Evolutionary conservation across 2,329 filamentous ascomycete species (phyloP).

Genomic region (Fusarium circinatum): DNA sequence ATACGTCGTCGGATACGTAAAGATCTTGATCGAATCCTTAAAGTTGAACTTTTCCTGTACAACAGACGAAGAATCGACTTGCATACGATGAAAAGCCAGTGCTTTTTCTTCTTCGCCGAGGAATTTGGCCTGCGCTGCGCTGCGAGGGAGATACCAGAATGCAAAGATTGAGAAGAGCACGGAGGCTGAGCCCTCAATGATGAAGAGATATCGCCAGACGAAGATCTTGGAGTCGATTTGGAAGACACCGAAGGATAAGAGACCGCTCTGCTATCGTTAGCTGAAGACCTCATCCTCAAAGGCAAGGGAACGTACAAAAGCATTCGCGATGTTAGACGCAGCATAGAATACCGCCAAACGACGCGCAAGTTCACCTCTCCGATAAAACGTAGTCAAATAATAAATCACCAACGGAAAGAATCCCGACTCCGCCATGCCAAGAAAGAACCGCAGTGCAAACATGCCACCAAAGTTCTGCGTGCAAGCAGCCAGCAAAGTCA

Average conservation of each 20-base stretch:
- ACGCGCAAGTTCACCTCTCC: conserved; percentile 8
- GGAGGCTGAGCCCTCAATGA: conserved; percentile 8
- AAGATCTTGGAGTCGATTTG: conserved; percentile 7
- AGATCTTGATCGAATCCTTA: conserved; percentile 16
- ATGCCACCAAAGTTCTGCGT: conserved; percentile 11
- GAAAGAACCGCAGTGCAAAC: conserved; percentile 7
- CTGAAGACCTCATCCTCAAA: accelerated
- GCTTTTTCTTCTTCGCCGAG: conserved; percentile 10
- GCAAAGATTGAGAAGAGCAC: conserved; percentile 9
- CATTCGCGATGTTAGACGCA: conserved; percentile 9
- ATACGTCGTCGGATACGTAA: conserved; percentile 11
- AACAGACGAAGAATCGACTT: conserved; percentile 12
- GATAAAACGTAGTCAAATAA: conserved; percentile 11
- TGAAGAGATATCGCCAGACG: conserved; percentile 13
- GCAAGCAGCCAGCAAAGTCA: conserved; percentile 8
- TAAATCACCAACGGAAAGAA: conserved; percentile 20
- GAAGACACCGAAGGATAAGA: conserved; percentile 5
- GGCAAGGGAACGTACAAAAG: background rate
- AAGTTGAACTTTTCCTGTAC: conserved; percentile 18
- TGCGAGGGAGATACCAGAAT: conserved; percentile 16
- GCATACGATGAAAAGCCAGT: conserved; percentile 7
- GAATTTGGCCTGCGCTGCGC: conserved; percentile 3
- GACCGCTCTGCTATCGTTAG: background rate
- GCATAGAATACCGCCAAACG: conserved; percentile 12
- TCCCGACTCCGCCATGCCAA: conserved; percentile 1